Evolutionary conservation across 306 rosid genomes (phyloP), one percentile per base, ranked within the genome.

Genomic region (Fragaria iinumae): DNA sequence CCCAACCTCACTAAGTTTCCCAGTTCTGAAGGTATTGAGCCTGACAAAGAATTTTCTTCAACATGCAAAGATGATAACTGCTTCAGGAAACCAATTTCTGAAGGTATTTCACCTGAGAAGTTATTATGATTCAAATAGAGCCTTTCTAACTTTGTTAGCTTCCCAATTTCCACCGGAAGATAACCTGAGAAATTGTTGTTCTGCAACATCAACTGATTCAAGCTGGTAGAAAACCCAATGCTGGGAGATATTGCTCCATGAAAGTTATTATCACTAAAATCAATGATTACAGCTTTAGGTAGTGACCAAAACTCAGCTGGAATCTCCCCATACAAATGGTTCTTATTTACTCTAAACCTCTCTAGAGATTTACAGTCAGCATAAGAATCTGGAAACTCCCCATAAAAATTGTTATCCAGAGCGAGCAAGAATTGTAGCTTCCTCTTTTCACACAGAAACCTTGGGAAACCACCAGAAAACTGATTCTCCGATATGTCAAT

Each of bases 401-500:
- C 99, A 11, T 91, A 85, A 82, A 96, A 91, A 18, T 83, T 86
- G 79, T 96, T 96, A 32, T 86, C 89, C 87, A 96, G 79, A 69
- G 98, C 98, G 62, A 96, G 99, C 90, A 96, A 85, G 79, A 86
- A 79, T 25, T 3, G 83, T 79, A 96, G 78, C 87, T 83, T 81
- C 69, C 71, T 79, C 8, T 76, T 84, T 79, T 90, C 90, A 84
- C 99, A 96, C 83, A 96, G 81, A 87, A 80, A 92, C 85, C 76
- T 86, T 50, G 99, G 99, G 73, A 96, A 96, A 80, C 57, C 76
- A 49, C 99, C 99, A 27, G 96, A 86, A 77, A 96, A 96, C 71
- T 84, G 89, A 81, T 96, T 96, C 83, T 96, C 99, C 1, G 99
- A 96, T 83, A 96, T 86, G 88, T 96, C 99, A n/a, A 96, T 86